phyloP scores from a whole-genome alignment of 352 stramenopile genomes.

The Globisporangium spiculum region DNA sequence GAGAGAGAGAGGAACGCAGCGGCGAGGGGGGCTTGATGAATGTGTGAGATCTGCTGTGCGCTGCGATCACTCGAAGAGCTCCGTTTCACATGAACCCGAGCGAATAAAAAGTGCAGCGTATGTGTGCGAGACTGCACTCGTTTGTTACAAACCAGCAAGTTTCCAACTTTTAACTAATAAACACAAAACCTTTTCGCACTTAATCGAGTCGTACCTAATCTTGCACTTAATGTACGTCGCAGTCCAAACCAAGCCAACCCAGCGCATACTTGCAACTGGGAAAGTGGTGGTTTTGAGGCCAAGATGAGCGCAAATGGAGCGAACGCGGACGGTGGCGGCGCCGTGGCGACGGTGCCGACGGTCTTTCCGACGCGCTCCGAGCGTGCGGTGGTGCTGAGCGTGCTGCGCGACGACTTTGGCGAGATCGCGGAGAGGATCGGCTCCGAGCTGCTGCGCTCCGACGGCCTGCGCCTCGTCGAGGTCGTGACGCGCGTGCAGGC shows the following conservation, averaged over 20 bases:
- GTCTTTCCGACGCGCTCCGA: slow-evolving; percentile 69
- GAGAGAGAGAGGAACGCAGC: neutral
- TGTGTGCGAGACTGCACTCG: neutral
- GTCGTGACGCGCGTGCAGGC: slow-evolving; percentile 63
- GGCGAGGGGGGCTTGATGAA: neutral
- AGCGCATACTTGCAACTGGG: neutral
- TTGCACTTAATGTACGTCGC: neutral
- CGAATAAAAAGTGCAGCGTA: neutral
- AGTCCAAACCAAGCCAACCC: neutral
- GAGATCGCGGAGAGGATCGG: slow-evolving; percentile 62
- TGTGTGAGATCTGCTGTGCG: neutral
- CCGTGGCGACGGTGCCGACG: neutral
- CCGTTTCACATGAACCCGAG: slow-evolving; percentile 1
- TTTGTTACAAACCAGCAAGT: neutral
- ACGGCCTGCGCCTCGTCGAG: slow-evolving; percentile 64
- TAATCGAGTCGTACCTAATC: neutral
- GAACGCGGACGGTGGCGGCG: neutral
- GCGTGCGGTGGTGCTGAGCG: slow-evolving; percentile 64
- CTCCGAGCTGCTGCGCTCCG: slow-evolving; percentile 54
- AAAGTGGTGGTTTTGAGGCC: slow-evolving; percentile 6
- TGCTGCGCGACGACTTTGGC: slow-evolving; percentile 83
- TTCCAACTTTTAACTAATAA: neutral
- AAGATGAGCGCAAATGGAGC: slow-evolving; percentile 11
- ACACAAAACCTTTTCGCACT: neutral
- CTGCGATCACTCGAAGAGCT: slow-evolving; percentile 6